A percentile compares a stretch with the other conserved stretches of the same genome.
Conservation (phyloP, 331 rosid species). For the Cydonia oblonga region DNA sequence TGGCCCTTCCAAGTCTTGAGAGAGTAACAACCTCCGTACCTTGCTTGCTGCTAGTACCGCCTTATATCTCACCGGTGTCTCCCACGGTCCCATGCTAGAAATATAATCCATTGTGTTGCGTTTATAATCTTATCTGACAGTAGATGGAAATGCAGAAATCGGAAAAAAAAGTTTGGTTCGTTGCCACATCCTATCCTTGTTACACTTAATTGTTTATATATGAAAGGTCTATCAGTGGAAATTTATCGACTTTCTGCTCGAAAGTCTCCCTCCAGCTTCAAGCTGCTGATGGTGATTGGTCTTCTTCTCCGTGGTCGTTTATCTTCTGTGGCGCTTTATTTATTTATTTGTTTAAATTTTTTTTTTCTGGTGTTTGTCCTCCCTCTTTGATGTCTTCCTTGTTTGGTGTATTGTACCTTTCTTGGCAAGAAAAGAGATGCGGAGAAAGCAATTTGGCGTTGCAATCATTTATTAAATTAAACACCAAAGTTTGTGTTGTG, state of each 20-base stretch:
- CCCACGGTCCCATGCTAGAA: background rate
- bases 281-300: background rate
- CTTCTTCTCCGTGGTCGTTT: background rate
- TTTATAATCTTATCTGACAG: background rate
- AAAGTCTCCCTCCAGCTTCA: background rate
- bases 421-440: background rate
- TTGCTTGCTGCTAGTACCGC: background rate
- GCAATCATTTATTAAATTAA: background rate
- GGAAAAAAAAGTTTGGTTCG: background rate
- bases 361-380: background rate
- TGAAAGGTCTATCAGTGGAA: background rate
- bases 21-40: background rate
- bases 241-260: background rate
- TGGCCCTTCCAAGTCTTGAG: constrained; percentile 40
- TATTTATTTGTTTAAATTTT: too few species aligned
- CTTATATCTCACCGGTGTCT: background rate
- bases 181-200: background rate
- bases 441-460: constrained; percentile 7
- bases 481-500: background rate
- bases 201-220: background rate
- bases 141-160: constrained; percentile 19
- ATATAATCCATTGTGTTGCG: background rate
- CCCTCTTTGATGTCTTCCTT: background rate
- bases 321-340: background rate
- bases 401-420: background rate